Base-by-base conservation (phyloP, 169 alveolate species). In the Cryptosporidium viatorum region DNA sequence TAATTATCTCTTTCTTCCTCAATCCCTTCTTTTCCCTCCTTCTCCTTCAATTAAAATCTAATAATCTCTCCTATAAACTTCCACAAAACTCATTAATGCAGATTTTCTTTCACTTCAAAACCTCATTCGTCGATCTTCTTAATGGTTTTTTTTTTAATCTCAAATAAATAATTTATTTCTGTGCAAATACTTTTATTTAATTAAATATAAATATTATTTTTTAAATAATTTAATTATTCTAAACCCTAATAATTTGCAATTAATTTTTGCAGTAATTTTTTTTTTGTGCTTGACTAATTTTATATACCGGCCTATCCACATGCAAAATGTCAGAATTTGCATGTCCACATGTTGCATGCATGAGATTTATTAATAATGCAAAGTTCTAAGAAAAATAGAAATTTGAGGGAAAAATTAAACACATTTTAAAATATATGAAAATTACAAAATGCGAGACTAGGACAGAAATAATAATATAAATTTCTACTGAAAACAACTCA, bases 291-390 rank as follows among this genome's bases (percentile, higher is more conserved):
- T 31, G 70, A 6, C 29, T 62, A 62, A 31, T 70, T 45, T 70
- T 12, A 41, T 48, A 45, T 70, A 70, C 84, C 65, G 65, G 35
- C 43, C 12, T 14, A 21, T 45, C 23, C 41, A 35, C 65, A 70
- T 23, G 41, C 9, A 23, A 12, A 70, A 33, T 41, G 58, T 80
- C 51, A 80, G 62, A 31, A 26, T 26, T 62, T 60, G 69, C 89
- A 59, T 80, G 73, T 14, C 37, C 51, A 33, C 51, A 33, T 59
- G 51, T 21, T 55, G 86, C 71, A 75, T 75, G 89, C 89, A 80
- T 65, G 75, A 43, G 37, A 43, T 31, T 43, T 41, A 21, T 18
- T 5, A 31, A 59, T n/a, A 43, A 33, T 21, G 65, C 29, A 59
- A 14, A 23, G 29, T 12, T 52, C 23, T 23, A 35, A 10, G 48